Evolutionary conservation across 164 flowering plant species (phyloP), one percentile per base, ranked within the genome.

Genomic region (Nymphaea thermarum): DNA sequence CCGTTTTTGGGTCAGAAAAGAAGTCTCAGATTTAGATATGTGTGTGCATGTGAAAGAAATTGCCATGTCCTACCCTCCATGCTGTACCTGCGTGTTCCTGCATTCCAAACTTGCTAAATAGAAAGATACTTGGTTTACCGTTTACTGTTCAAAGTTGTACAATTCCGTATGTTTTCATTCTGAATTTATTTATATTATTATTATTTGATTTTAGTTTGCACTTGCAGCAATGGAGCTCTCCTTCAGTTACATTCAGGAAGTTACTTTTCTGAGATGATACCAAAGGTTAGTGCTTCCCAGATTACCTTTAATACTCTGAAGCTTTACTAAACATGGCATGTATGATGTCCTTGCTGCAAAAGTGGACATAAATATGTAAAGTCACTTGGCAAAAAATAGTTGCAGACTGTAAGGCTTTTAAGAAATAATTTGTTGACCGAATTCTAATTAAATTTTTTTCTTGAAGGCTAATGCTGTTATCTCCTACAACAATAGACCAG

Each of bases 401-500:
- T 77, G 45, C 72, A 70, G 67, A 70, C n/a, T 25, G 36, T 25
- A 25, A 25, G 36, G 36, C 36, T 25, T 25, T 25, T 25, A 25
- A 25, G 36, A 25, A 25, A 25, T 25, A 25, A 25, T 25, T 25
- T 69, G 53, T 67, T 73, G 4, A 6, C 59, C 69, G 72, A 79
- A 75, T 75, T 73, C 82, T 74, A 25, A 62, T 17, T 11, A 10
- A 17, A 5, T 62, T 62, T n/a, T n/a, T 83, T 62, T 73, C 81
- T 57, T 81, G 77, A 85, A 94, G 98, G 98, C 96, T 70, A 89
- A 87, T 82, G 97, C 81, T 77, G 82, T 91, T 72, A 84, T 94
- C 75, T 88, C 98, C 42, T 94, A 77, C 89, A 94, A 89, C 90
- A 94, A 94, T 81, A 84, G 83, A 78, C 85, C 97, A 71, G 98